phyloP scores from a whole-genome alignment of 2,329 filamentous ascomycete genomes.

The Macroventuria anomochaeta region DNA sequence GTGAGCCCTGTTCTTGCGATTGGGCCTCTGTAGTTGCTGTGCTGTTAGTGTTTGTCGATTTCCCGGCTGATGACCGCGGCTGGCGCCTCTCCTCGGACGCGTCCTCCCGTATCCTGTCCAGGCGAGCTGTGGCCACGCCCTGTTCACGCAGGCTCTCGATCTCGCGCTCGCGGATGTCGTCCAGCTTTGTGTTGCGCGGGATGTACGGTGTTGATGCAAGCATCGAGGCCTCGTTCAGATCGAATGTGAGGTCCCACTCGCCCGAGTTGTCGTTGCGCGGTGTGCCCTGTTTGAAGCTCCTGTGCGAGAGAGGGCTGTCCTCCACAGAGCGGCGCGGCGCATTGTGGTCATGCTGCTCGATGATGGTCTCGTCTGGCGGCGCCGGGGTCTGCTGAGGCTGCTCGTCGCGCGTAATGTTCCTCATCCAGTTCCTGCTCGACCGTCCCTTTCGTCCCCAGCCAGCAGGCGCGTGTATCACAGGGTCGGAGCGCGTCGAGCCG shows the following conservation, averaged over 20 bases:
- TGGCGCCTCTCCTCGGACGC: slow-evolving; percentile 37
- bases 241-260: slow-evolving; percentile 50
- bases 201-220: slow-evolving; percentile 57
- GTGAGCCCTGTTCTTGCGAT: slow-evolving; percentile 11
- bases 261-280: slow-evolving; percentile 30
- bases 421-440: slow-evolving; percentile 52
- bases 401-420: slow-evolving; percentile 44
- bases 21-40: slow-evolving; percentile 5
- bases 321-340: slow-evolving; percentile 51
- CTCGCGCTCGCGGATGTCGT: slow-evolving; percentile 53
- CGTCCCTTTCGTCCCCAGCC: slow-evolving; percentile 58
- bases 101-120: slow-evolving; percentile 39
- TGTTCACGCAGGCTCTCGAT: slow-evolving; percentile 48
- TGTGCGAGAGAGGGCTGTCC: slow-evolving; percentile 51
- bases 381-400: slow-evolving; percentile 18
- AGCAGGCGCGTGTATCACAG: slow-evolving; percentile 53
- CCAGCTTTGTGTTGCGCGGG: slow-evolving; percentile 50
- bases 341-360: slow-evolving; percentile 33
- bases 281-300: slow-evolving; percentile 37
- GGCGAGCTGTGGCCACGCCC: slow-evolving; percentile 38
- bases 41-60: slow-evolving; percentile 16
- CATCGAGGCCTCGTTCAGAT: slow-evolving; percentile 55
- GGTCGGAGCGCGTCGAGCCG: slow-evolving; percentile 48
- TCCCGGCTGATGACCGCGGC: slow-evolving; percentile 22
- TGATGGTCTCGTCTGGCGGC: slow-evolving; percentile 18